Percentiles rank a stretch among this genome's conserved stretches.
phyloP scores from a whole-genome alignment of 2,329 filamentous ascomycete species.

The Diaporthe sp. region DNA sequence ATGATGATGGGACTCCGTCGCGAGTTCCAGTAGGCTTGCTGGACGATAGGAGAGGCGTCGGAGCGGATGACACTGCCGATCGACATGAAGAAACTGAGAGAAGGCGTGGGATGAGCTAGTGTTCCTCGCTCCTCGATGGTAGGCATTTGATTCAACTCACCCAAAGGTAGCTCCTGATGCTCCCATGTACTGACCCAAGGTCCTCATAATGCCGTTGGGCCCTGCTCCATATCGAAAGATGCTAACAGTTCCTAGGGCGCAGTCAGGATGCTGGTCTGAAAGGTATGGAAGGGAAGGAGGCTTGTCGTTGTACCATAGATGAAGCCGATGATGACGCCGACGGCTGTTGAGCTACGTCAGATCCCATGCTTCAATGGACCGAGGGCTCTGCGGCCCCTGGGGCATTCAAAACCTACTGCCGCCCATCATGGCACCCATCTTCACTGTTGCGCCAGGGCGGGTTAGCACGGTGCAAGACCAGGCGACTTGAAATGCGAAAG shows the following conservation, averaged over 20 bases:
- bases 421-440: constrained; percentile 99
- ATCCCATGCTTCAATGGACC: background rate
- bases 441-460: constrained; percentile 71
- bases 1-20: constrained; percentile 81
- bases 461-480: constrained; percentile 1
- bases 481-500: background rate
- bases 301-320: constrained; percentile 81
- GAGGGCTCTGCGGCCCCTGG: background rate
- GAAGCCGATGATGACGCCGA: constrained; percentile 96
- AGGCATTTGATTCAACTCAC: constrained; percentile 63
- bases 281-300: constrained; percentile 27
- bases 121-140: background rate
- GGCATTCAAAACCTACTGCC: constrained; percentile 77
- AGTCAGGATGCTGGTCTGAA: background rate
- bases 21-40: constrained; percentile 81
- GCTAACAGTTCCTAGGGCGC: constrained; percentile 81
- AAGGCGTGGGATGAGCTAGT: constrained; percentile 32
- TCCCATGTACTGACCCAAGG: constrained; percentile 95
- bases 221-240: constrained; percentile 97
- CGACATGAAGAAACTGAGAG: constrained; percentile 90
- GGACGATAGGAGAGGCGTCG: constrained; percentile 82
- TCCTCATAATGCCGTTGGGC: constrained; percentile 92
- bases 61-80: constrained; percentile 97
- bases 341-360: constrained; percentile 68
- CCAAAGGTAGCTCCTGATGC: constrained; percentile 96